A percentile compares a stretch with the other conserved stretches of the same genome.
Conservation (phyloP, 768 basidiomycete species). For the Suillus americanus region DNA sequence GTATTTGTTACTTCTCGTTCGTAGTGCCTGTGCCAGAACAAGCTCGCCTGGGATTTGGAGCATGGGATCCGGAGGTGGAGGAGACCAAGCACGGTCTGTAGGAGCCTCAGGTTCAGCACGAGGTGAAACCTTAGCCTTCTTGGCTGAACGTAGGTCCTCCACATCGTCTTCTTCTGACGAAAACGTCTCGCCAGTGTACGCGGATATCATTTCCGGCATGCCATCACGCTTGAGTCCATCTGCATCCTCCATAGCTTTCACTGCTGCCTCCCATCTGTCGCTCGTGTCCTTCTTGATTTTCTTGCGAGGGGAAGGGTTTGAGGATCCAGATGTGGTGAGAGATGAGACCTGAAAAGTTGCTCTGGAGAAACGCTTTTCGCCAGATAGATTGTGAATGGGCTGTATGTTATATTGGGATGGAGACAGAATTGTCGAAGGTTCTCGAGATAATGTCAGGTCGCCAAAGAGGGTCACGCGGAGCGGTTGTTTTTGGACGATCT, state of each 20-base stretch:
- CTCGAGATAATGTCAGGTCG: constrained; percentile 25
- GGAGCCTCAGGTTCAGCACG: constrained; percentile 5
- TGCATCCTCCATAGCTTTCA: constrained; percentile 43
- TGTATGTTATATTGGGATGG: constrained; percentile 43
- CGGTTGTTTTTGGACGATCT: constrained; percentile 28
- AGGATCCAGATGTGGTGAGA: constrained; percentile 2
- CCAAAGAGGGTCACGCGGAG: constrained; percentile 32
- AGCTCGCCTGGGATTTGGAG: constrained; percentile 69
- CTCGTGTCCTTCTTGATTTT: constrained; percentile 33
- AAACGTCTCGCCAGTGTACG: constrained; percentile 24
- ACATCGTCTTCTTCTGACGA: constrained; percentile 1
- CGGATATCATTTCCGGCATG: constrained; percentile 41
- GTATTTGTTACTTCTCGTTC: constrained; percentile 35
- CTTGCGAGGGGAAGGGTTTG: constrained; percentile 42
- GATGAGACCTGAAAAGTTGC: constrained; percentile 32
- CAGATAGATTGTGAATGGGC: constrained; percentile 33
- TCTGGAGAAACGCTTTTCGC: constrained; percentile 43
- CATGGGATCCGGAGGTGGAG: constrained; percentile 45
- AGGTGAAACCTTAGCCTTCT: constrained; percentile 28
- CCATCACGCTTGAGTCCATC: constrained; percentile 47
- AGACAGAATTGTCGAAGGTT: constrained; percentile 24
- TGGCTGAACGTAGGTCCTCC: neutral
- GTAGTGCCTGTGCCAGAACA: constrained; percentile 47
- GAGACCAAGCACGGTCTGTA: constrained; percentile 31
- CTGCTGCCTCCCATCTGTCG: constrained; percentile 48